Evolutionary conservation across 306 rosid genomes (phyloP).

Genomic region (Quercus suber): DNA sequence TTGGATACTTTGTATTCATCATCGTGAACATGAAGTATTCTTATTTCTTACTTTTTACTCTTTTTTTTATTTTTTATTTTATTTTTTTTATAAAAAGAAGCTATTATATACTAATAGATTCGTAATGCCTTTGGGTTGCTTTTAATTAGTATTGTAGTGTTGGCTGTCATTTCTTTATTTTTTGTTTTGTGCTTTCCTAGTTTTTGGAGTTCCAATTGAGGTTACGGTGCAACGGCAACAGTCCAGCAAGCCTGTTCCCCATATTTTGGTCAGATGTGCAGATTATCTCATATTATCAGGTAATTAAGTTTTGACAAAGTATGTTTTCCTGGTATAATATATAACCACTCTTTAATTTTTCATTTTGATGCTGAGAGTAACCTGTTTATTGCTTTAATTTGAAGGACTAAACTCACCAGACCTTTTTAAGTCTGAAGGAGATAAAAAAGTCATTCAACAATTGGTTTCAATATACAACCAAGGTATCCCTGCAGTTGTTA

Average conservation of each 20-base stretch:
- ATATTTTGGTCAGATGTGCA: conserved; percentile 76
- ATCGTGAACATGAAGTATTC: no score
- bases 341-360: background rate
- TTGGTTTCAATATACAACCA: conserved; percentile 83
- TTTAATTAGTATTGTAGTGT: background rate
- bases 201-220: conserved; percentile 93
- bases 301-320: conserved; percentile 33
- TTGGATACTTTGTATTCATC: no score
- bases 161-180: background rate
- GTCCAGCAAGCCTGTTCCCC: conserved; percentile 72
- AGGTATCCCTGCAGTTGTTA: conserved; percentile 45
- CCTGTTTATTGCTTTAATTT: conserved; percentile 18
- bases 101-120: background rate
- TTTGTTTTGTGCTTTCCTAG: conserved; percentile 35
- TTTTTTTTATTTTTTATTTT: no score
- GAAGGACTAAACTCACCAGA: conserved; percentile 71
- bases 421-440: conserved; percentile 84
- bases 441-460: conserved; percentile 74
- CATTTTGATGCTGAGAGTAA: conserved; percentile 13
- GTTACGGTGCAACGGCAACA: conserved; percentile 76
- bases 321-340: conserved; percentile 8
- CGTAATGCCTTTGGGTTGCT: background rate
- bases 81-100: no score
- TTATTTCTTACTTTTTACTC: no score
- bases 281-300: conserved; percentile 92